Conservation (phyloP, 257 asterid species). For the Anisodus tanguticus region DNA sequence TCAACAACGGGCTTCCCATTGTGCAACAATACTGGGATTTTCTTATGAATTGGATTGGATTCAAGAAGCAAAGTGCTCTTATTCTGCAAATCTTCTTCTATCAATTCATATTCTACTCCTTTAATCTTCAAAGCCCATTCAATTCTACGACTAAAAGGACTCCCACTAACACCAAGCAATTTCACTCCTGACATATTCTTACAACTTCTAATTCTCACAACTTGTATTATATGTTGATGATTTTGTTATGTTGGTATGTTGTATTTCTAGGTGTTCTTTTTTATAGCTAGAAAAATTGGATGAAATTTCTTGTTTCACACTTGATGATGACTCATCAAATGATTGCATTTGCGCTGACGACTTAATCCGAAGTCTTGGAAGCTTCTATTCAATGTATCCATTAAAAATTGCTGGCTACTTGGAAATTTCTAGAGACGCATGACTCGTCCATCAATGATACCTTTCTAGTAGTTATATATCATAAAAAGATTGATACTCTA, state of each 20-base stretch:
- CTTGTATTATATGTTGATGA: neutral
- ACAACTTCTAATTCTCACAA: neutral
- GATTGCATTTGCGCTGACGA: neutral
- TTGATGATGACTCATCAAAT: neutral
- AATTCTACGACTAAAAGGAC: neutral
- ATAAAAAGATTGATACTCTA: no score
- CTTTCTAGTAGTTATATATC: no score
- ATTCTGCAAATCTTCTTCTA: constrained; percentile 26
- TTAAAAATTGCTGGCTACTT: neutral
- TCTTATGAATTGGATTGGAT: constrained; percentile 31
- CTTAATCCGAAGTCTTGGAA: neutral
- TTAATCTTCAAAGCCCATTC: constrained; percentile 31
- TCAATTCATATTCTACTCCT: constrained; percentile 31
- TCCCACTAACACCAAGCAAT: neutral
- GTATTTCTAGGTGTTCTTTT: neutral
- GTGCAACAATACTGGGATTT: constrained; percentile 35
- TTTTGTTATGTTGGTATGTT: neutral
- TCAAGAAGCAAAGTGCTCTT: constrained; percentile 34
- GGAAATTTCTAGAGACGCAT: neutral
- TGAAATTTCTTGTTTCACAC: neutral
- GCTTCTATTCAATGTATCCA: neutral
- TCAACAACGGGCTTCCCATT: constrained; percentile 27
- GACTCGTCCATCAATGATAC: no score
- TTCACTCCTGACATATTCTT: neutral
- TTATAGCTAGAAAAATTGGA: neutral